A percentile compares a stretch with the other conserved stretches of the same genome.
Conservation (phyloP, 169 alveolate genomes). For the Perkinsus olseni region DNA sequence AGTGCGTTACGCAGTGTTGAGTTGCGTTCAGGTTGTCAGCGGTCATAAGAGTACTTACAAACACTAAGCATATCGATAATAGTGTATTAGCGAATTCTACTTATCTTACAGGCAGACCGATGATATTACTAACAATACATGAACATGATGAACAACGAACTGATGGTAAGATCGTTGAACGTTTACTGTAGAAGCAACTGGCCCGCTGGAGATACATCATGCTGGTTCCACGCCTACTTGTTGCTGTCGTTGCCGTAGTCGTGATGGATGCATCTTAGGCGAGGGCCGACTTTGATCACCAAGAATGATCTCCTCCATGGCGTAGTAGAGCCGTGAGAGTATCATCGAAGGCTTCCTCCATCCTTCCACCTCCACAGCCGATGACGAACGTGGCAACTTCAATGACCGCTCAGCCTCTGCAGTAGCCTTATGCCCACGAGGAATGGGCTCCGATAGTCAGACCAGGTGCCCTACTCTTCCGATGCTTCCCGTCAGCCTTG, state of each 20-base stretch:
- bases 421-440: not conserved
- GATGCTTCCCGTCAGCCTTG: not conserved
- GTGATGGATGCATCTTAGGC: not conserved
- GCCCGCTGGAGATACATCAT: no score
- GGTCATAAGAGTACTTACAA: not conserved
- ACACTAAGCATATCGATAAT: no score
- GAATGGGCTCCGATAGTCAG: not conserved
- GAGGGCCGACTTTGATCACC: not conserved
- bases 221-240: no score
- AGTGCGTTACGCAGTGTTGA: not conserved
- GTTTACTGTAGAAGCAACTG: no score
- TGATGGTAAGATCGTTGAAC: no score
- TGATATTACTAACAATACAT: no score
- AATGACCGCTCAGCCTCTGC: not conserved
- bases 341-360: not conserved
- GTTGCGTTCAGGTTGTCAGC: not conserved
- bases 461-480: not conserved
- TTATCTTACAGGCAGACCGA: no score
- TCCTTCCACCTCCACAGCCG: not conserved
- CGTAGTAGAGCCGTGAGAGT: not conserved
- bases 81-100: no score
- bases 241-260: not conserved
- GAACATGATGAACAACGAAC: no score
- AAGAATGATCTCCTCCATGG: not conserved
- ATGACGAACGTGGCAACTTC: not conserved